Evolutionary conservation across 2,329 filamentous ascomycete genomes (phyloP).

Genomic region (Berkeleyomyces rouxiae): DNA sequence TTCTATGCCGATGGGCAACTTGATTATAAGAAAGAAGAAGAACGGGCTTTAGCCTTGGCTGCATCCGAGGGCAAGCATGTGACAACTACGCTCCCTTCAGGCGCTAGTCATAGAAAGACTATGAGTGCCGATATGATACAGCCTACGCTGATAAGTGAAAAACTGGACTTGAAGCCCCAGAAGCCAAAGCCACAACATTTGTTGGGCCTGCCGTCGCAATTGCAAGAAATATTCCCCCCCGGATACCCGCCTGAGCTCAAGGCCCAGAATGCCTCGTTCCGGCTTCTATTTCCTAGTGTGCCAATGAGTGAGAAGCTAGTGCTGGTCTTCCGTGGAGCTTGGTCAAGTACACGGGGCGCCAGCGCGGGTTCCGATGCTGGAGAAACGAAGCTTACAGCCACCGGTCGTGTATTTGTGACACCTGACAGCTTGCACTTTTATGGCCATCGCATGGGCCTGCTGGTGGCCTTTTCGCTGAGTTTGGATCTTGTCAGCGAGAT

Average conservation of each 20-base stretch:
- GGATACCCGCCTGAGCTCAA: slow-evolving; percentile 70
- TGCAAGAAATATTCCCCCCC: slow-evolving; percentile 40
- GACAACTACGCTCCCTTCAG: slow-evolving; percentile 1
- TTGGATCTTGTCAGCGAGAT: slow-evolving; percentile 72
- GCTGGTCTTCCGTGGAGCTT: slow-evolving; percentile 82
- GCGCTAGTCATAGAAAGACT: slow-evolving; percentile 14
- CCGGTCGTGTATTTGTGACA: slow-evolving; percentile 74
- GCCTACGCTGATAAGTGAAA: slow-evolving; percentile 9
- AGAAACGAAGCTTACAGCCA: slow-evolving; percentile 31
- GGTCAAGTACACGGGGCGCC: slow-evolving; percentile 36
- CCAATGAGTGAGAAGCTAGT: slow-evolving; percentile 65
- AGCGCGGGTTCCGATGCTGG: slow-evolving; percentile 21
- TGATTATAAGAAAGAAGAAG: slow-evolving; percentile 12
- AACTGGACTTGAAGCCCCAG: not conserved
- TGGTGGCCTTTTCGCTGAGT: slow-evolving; percentile 63
- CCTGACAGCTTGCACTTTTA: slow-evolving; percentile 86
- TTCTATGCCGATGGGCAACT: slow-evolving; percentile 19
- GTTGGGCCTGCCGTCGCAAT: slow-evolving; percentile 20
- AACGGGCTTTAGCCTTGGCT: slow-evolving; percentile 9
- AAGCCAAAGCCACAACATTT: not conserved
- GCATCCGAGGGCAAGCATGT: slow-evolving; percentile 9
- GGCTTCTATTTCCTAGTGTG: slow-evolving; percentile 73
- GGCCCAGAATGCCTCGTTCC: slow-evolving; percentile 84
- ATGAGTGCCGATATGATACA: slow-evolving; percentile 10
- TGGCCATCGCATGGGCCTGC: slow-evolving; percentile 80